Evolutionary conservation across 225 moss, liverwort and hornwort genomes (phyloP).

Genomic region (Pseudisothecium myosuroides): DNA sequence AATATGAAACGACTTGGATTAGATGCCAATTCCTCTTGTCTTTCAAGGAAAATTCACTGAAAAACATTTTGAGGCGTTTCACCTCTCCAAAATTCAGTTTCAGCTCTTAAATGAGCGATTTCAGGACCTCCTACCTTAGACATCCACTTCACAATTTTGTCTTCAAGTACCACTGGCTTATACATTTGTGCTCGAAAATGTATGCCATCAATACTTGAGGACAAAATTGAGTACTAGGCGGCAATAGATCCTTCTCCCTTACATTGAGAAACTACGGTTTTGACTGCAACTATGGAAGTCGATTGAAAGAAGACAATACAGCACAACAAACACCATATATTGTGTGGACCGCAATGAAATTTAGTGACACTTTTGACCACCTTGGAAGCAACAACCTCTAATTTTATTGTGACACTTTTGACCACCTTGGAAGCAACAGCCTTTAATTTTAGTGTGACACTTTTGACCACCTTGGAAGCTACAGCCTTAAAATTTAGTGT

Average conservation of each 20-base stretch:
- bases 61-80: too few relatives aligned
- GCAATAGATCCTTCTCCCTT: not conserved
- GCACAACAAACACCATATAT: not conserved
- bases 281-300: not conserved
- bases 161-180: not conserved
- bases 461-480: not conserved
- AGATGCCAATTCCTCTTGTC: too few relatives aligned
- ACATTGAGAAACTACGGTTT: too few relatives aligned
- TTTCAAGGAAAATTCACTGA: too few relatives aligned
- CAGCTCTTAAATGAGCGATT: too few relatives aligned
- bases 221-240: not conserved
- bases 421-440: not conserved
- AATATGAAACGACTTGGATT: too few relatives aligned
- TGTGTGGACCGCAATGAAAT: not conserved
- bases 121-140: too few relatives aligned
- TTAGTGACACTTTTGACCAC: not conserved
- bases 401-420: not conserved
- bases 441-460: not conserved
- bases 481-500: too few relatives aligned
- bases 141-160: not conserved
- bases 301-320: not conserved
- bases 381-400: not conserved
- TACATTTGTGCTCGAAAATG: not conserved
- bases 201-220: not conserved
- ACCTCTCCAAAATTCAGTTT: too few relatives aligned